Percentiles rank a stretch among this genome's conserved stretches.
Conservation (phyloP, 306 rosid species). For the Cicer bijugum region DNA sequence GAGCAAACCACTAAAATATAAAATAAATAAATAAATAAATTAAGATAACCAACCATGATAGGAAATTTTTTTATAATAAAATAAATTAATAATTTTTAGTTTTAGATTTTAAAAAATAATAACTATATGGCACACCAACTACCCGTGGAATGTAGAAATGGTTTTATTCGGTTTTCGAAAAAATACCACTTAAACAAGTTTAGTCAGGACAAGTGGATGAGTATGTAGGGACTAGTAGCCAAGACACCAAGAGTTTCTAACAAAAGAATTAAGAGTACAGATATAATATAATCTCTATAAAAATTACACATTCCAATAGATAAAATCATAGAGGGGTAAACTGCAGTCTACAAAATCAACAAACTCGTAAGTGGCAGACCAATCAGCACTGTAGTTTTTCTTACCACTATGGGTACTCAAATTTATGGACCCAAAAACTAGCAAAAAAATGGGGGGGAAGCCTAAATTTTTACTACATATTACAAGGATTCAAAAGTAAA, state of each 20-base stretch:
- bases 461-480: background rate
- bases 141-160: background rate
- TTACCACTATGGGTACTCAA: too few relatives aligned
- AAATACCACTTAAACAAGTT: background rate
- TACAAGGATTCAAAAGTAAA: background rate
- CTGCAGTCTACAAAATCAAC: background rate
- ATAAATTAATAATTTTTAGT: background rate
- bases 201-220: background rate
- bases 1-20: conserved; percentile 8
- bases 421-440: too few relatives aligned
- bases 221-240: background rate
- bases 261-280: background rate
- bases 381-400: background rate
- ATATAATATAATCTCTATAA: background rate
- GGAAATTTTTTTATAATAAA: too few relatives aligned
- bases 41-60: too few relatives aligned
- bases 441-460: background rate
- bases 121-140: background rate
- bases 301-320: background rate
- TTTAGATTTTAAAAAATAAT: background rate
- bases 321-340: background rate
- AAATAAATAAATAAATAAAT: background rate
- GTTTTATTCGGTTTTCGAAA: background rate
- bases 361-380: background rate
- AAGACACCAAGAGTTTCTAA: background rate